These are phyloP conservation scores for Astrephomene gubernaculifera DNA, from an alignment of 139 green algal species.

Conservation along the genomic window DNA sequence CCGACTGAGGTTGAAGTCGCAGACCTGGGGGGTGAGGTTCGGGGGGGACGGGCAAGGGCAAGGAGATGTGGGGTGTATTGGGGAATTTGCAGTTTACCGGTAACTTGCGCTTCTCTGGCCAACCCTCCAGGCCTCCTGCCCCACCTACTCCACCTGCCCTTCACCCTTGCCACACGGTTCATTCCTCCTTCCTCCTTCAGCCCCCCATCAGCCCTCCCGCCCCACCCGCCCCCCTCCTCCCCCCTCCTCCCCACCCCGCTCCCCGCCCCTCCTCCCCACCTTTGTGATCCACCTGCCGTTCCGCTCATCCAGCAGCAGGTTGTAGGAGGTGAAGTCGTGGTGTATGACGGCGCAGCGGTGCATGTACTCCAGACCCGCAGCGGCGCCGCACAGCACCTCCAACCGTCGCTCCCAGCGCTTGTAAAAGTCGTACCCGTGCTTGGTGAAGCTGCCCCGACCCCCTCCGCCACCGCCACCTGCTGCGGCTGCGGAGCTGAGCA, in stretches of 20 bases:
- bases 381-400: constrained; percentile 51
- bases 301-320: constrained; percentile 69
- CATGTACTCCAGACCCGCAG: constrained; percentile 75
- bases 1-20: constrained; percentile 71
- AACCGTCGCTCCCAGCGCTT: constrained; percentile 21
- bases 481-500: not conserved
- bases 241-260: not conserved
- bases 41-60: not conserved
- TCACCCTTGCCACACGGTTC: too few relatives aligned
- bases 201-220: not conserved
- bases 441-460: not conserved
- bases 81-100: too few relatives aligned
- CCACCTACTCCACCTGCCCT: not conserved
- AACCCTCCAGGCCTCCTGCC: too few relatives aligned
- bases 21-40: constrained; percentile 40
- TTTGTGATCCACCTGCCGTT: constrained; percentile 57
- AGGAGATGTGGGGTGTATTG: too few relatives aligned
- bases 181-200: not conserved
- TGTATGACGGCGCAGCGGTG: constrained; percentile 59
- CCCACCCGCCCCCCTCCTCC: not conserved
- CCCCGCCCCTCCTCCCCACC: constrained; percentile 2
- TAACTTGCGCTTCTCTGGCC: too few relatives aligned
- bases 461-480: not conserved
- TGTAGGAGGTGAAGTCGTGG: constrained; percentile 76
- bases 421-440: not conserved